A percentile compares a stretch with the other conserved stretches of the same genome.
Evolutionary conservation across 768 basidiomycete genomes (phyloP).

Genomic region (Coprinellus micaceus): DNA sequence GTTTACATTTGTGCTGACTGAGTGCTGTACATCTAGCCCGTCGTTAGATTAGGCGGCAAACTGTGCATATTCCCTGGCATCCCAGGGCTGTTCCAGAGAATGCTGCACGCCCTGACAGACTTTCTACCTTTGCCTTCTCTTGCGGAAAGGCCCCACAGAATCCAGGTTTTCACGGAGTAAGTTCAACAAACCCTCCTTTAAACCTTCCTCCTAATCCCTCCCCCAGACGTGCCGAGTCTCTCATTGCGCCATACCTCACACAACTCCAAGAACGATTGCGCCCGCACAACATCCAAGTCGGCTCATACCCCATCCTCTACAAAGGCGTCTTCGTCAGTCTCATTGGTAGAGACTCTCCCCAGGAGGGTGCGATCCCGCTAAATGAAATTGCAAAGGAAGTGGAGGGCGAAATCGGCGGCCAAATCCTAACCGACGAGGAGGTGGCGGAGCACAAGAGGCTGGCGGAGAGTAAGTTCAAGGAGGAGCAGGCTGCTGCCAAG

Average conservation of each 20-base stretch:
- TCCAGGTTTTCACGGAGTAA: conserved; percentile 82
- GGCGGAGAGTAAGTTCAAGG: neutral
- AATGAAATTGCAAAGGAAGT: conserved; percentile 60
- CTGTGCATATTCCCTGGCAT: conserved; percentile 92
- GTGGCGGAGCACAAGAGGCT: conserved; percentile 44
- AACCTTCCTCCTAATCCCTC: neutral
- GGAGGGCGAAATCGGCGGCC: conserved; percentile 53
- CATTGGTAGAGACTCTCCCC: conserved; percentile 47
- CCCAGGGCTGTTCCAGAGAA: conserved; percentile 76
- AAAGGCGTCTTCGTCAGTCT: conserved; percentile 70
- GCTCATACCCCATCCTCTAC: conserved; percentile 67
- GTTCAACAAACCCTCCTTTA: conserved; percentile 6
- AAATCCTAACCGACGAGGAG: conserved; percentile 63
- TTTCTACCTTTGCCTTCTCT: conserved; percentile 79
- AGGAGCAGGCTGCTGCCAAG: neutral
- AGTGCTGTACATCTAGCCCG: conserved; percentile 50
- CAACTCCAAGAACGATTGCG: conserved; percentile 69
- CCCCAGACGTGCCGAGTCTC: conserved; percentile 68
- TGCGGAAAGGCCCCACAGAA: conserved; percentile 67
- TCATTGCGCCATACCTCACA: conserved; percentile 80
- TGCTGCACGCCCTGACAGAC: conserved; percentile 68
- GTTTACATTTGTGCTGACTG: neutral
- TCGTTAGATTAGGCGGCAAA: conserved; percentile 80
- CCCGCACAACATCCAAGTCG: conserved; percentile 74
- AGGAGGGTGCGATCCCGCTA: conserved; percentile 37